These are phyloP conservation scores for Hymenoscyphus occultus DNA, from an alignment of 2,329 filamentous ascomycete genomes.

Conservation along the genomic window DNA sequence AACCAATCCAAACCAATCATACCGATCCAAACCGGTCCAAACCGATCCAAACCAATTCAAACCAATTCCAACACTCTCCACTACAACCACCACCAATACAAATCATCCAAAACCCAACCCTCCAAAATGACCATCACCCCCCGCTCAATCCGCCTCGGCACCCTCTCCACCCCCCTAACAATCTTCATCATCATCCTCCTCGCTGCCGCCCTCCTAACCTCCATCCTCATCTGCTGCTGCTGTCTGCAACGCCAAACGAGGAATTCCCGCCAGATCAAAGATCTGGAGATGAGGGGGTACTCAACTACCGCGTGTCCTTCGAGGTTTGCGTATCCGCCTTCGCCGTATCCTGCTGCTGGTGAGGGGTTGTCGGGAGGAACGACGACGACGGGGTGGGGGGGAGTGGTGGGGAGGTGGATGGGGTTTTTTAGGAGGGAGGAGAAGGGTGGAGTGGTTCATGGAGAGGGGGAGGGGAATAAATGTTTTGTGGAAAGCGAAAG, in stretches of 20 bases:
- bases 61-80: background rate
- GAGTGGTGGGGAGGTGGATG: background rate
- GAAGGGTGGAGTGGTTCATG: background rate
- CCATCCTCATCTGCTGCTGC: slow-evolving; percentile 8
- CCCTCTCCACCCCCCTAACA: slow-evolving; percentile 7
- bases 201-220: background rate
- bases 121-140: background rate
- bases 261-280: background rate
- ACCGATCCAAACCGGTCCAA: no score
- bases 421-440: background rate
- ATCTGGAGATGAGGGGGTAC: background rate
- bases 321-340: background rate
- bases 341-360: background rate
- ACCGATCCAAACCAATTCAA: background rate
- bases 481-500: background rate
- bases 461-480: background rate
- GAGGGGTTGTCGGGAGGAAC: no score
- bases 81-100: background rate
- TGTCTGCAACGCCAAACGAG: slow-evolving; percentile 8
- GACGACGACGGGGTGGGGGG: no score
- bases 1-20: no score
- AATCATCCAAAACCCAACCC: background rate
- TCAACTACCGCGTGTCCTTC: background rate
- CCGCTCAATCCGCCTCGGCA: no score
- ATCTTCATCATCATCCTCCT: slow-evolving; percentile 6